These are phyloP conservation scores for Parathielavia hyrcaniae DNA, from an alignment of 495 filamentous ascomycete species.

Conservation along the genomic window DNA sequence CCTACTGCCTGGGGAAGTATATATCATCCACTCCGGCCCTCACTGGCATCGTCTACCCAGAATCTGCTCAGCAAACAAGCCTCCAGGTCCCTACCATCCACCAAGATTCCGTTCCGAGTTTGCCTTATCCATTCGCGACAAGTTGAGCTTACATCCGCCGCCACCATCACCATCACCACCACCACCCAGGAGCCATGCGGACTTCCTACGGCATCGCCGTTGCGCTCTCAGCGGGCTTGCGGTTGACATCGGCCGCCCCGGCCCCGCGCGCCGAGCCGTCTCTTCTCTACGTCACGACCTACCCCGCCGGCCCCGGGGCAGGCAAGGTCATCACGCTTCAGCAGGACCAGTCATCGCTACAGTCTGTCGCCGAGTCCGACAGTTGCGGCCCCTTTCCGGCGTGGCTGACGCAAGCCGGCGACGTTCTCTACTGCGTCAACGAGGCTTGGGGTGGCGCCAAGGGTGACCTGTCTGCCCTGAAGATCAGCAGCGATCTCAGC, in stretches of 20 bases:
- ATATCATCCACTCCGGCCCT: too few relatives aligned
- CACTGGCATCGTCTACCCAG: too few relatives aligned
- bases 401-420: constrained; percentile 50
- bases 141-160: not conserved
- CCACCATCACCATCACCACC: not conserved
- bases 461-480: constrained; percentile 42
- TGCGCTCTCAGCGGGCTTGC: constrained; percentile 13
- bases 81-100: too few relatives aligned
- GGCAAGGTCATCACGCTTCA: constrained; percentile 46
- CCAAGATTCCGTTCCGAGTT: not conserved
- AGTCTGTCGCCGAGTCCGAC: constrained; percentile 35
- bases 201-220: constrained; percentile 5
- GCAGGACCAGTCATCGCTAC: constrained; percentile 34
- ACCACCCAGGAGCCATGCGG: constrained; percentile 8
- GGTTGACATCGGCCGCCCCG: constrained; percentile 8
- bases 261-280: constrained; percentile 4
- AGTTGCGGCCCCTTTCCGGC: constrained; percentile 52
- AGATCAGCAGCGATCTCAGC: constrained; percentile 34
- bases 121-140: not conserved
- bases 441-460: constrained; percentile 42
- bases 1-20: not conserved
- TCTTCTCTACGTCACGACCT: constrained; percentile 14
- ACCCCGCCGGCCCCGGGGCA: not conserved
- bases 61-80: too few relatives aligned
- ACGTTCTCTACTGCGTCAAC: constrained; percentile 55